phyloP scores from a whole-genome alignment of 768 basidiomycete genomes.

The Auriscalpium orientale region DNA sequence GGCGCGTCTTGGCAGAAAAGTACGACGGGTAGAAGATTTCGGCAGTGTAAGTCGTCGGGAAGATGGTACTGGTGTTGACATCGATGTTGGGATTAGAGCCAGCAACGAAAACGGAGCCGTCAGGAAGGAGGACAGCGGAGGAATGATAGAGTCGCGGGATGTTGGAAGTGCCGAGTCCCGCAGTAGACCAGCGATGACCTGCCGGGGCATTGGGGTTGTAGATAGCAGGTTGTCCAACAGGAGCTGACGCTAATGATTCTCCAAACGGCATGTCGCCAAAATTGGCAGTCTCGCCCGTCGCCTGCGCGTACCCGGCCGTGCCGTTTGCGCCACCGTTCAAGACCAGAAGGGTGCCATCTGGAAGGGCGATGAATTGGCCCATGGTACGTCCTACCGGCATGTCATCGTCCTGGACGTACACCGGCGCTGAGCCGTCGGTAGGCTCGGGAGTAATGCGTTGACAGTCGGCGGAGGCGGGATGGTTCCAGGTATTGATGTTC shows the following conservation, averaged over 20 bases:
- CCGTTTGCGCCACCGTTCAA: conserved; percentile 81
- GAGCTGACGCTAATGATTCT: conserved; percentile 72
- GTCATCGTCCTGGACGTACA: conserved; percentile 65
- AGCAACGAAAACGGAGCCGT: conserved; percentile 78
- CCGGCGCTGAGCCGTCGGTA: conserved; percentile 48
- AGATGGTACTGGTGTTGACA: conserved; percentile 52
- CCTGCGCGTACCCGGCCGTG: conserved; percentile 77
- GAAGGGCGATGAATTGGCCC: conserved; percentile 85
- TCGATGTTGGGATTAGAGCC: conserved; percentile 94
- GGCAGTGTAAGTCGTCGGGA: conserved; percentile 72
- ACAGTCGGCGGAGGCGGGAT: conserved; percentile 65
- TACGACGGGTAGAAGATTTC: conserved; percentile 93
- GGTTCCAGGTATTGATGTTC: conserved; percentile 63
- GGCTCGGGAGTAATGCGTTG: conserved; percentile 87
- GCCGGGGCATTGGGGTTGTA: conserved; percentile 70
- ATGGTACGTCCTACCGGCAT: conserved; percentile 76
- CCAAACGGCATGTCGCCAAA: conserved; percentile 56
- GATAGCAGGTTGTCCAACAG: conserved; percentile 70
- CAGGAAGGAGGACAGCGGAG: conserved; percentile 80
- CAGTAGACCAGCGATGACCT: conserved; percentile 70
- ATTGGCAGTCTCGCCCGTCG: conserved; percentile 25
- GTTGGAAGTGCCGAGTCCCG: conserved; percentile 48
- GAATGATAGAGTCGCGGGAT: conserved; percentile 91
- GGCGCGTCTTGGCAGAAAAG: conserved; percentile 63
- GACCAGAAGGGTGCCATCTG: conserved; percentile 70